These are phyloP conservation scores for Termitomyces sp. DNA, from an alignment of 768 basidiomycete species.

Conservation along the genomic window DNA sequence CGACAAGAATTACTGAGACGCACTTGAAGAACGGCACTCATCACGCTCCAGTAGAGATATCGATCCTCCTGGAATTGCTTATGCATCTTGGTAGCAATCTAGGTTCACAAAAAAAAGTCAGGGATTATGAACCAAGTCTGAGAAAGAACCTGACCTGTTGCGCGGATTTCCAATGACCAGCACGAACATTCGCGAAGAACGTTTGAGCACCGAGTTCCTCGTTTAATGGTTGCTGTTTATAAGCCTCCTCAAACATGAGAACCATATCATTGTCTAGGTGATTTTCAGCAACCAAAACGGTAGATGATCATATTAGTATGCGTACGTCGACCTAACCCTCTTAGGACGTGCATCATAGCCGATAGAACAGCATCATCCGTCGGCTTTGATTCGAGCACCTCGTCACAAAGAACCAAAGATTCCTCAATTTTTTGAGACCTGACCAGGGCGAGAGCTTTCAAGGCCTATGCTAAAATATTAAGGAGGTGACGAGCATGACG, in stretches of 20 bases:
- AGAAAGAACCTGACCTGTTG: conserved; percentile 57
- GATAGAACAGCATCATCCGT: conserved; percentile 71
- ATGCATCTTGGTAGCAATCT: conserved; percentile 80
- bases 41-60: conserved; percentile 81
- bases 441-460: conserved; percentile 82
- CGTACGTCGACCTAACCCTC: conserved; percentile 69
- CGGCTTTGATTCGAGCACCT: conserved; percentile 70
- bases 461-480: conserved; percentile 45
- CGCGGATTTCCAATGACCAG: conserved; percentile 80
- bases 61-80: conserved; percentile 82
- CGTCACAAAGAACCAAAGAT: conserved; percentile 72
- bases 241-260: conserved; percentile 83
- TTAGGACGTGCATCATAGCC: conserved; percentile 81
- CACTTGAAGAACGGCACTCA: conserved; percentile 79
- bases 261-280: conserved; percentile 69
- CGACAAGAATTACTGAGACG: neutral
- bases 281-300: conserved; percentile 4
- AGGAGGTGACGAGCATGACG: conserved; percentile 6
- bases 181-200: conserved; percentile 81
- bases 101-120: conserved; percentile 7
- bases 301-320: conserved; percentile 5
- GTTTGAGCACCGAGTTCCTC: conserved; percentile 83
- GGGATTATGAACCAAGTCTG: neutral
- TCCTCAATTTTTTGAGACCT: conserved; percentile 87
- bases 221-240: conserved; percentile 73